Evolutionary conservation across 495 filamentous ascomycete species (phyloP), one percentile per base, ranked within the genome.

Genomic region (Penicillium manginii): DNA sequence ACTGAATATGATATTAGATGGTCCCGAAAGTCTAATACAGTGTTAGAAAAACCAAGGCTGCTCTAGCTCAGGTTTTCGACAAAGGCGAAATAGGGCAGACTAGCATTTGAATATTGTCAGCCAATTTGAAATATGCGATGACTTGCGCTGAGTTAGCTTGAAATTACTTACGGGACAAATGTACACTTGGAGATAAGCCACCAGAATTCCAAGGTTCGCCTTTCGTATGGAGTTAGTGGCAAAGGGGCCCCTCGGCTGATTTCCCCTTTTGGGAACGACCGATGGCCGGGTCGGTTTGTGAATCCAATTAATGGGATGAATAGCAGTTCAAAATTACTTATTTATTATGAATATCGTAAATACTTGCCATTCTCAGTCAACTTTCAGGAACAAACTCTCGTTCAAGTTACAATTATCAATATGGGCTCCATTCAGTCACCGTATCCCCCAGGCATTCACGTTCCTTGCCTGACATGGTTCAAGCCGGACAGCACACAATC

Each of bases 401-500:
- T 12, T n/a, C 45, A 47, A 47, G 10, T 26, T 14, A 23, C n/a
- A 1, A 45, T 9, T 26, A 22, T 10, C 11, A 47, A 57, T 21
- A 63, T 63, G 60, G 55, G 55, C 21, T 63, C 60, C 7, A 54
- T 54, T 33, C 52, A 50, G 22, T 43, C 46, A 19, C 23, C 54
- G 14, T 74, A 69, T 49, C 70, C 70, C 2, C 58, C 59, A 9
- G 73, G 73, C 11, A 69, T 77, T 54, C 72, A 74, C 56, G 71
- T 66, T 26, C 73, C 70, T 9, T 59, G 55, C 48, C 56, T 76
- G 55, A 76, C 73, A 1, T 77, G 62, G 61, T 77, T 77, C 54
- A 62, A 58, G 26, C 52, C 60, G 40, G 59, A 65, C 40, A 33
- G 55, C 12, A 55, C 50, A 6, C 74, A 76, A 54, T 69, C 73